phyloP scores from a whole-genome alignment of 108 stramenopile genomes.

The Aureococcus anophagefferens region DNA sequence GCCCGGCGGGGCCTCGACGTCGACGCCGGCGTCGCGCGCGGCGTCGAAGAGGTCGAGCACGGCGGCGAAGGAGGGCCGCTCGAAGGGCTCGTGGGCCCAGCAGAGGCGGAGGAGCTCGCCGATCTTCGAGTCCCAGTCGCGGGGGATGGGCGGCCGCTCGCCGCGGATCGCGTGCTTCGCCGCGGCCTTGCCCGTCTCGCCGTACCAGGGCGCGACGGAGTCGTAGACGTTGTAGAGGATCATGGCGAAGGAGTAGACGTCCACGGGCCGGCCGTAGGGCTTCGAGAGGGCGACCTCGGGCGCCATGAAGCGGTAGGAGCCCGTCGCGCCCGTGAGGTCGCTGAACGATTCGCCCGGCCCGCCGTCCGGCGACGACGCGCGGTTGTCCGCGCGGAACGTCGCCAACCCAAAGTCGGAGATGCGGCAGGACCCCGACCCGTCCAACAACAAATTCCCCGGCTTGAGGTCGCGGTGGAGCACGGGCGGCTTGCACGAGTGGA shows the following conservation, averaged over 20 bases:
- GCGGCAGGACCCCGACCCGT: constrained; percentile 72
- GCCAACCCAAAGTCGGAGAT: constrained; percentile 93
- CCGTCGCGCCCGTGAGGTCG: constrained; percentile 74
- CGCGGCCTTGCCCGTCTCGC: constrained; percentile 56
- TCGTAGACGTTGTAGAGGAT: constrained; percentile 68
- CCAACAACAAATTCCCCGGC: constrained; percentile 69
- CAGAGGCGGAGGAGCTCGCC: constrained; percentile 53
- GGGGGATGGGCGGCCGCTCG: constrained; percentile 61
- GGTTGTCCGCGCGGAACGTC: constrained; percentile 57
- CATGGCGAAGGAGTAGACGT: constrained; percentile 83
- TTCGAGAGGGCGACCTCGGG: constrained; percentile 74
- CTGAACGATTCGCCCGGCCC: constrained; percentile 6
- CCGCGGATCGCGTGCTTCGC: constrained; percentile 61
- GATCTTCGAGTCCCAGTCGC: constrained; percentile 54
- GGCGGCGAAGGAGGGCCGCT: constrained; percentile 50
- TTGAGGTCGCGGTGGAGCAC: constrained; percentile 86
- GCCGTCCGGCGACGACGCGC: constrained; percentile 32
- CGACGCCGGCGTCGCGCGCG: too few species aligned
- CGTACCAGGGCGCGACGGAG: constrained; percentile 65
- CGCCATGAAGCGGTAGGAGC: constrained; percentile 77
- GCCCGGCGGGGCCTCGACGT: too few species aligned
- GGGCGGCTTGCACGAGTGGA: constrained; percentile 74
- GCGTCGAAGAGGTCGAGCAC: not conserved
- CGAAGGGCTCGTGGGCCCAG: constrained; percentile 67
- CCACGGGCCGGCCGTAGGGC: constrained; percentile 74